Evolutionary conservation across 345 rosid genomes (phyloP).

Genomic region (Nasturtium officinale): DNA sequence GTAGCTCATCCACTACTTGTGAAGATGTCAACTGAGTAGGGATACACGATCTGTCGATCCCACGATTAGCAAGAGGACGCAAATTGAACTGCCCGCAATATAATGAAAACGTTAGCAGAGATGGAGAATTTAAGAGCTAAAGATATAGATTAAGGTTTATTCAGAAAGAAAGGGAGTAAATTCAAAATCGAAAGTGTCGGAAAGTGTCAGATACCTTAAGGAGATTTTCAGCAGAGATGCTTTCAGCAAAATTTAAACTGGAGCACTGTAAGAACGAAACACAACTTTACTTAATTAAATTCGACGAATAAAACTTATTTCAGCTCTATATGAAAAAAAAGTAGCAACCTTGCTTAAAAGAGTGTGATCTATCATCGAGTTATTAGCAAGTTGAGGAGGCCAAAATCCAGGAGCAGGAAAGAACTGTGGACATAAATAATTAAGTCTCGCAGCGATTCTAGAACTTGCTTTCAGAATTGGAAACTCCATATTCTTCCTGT

Average conservation of each 20-base stretch:
- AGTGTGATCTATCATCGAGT: constrained; percentile 33
- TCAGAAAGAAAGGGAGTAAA: neutral
- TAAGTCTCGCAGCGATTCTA: constrained; percentile 75
- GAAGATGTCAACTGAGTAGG: constrained; percentile 55
- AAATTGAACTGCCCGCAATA: constrained; percentile 67
- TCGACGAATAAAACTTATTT: neutral
- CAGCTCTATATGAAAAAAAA: constrained; percentile 21
- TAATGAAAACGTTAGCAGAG: neutral
- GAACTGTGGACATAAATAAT: constrained; percentile 92
- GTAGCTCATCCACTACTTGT: constrained; percentile 59
- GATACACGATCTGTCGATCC: constrained; percentile 72
- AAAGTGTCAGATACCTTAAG: constrained; percentile 65
- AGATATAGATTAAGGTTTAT: neutral
- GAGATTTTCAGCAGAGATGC: constrained; percentile 81
- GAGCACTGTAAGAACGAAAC: constrained; percentile 47
- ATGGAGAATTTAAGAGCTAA: constrained; percentile 1
- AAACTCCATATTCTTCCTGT: constrained; percentile 81
- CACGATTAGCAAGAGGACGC: constrained; percentile 83
- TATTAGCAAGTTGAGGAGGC: constrained; percentile 49
- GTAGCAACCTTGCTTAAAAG: constrained; percentile 55
- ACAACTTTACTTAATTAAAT: neutral
- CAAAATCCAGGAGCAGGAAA: constrained; percentile 91
- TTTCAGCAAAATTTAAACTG: constrained; percentile 44
- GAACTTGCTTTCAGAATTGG: constrained; percentile 84
- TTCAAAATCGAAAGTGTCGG: neutral